Evolutionary conservation across 176 grass and related monocot genomes (phyloP), one percentile per base, ranked within the genome.

Genomic region (Melocanna baccifera): DNA sequence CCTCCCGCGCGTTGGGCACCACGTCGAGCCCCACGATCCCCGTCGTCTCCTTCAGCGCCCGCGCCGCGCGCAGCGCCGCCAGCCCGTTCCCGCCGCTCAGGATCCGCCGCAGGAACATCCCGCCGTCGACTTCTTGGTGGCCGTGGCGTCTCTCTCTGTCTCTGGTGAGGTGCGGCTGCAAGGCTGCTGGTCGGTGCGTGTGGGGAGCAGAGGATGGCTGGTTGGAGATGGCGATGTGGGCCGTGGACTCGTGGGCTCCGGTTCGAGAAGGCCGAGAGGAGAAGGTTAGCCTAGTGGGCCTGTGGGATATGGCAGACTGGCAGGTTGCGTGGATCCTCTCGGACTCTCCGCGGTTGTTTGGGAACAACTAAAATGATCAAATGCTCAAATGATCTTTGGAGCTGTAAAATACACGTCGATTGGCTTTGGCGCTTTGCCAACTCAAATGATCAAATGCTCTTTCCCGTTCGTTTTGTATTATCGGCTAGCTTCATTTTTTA

Each of bases 1-100:
- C 94, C 68, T 97, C 77, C 67, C 94, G 75, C 43, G 94, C 90
- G 88, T 97, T 85, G 36, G 94, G 90, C 53, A 92, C 95, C 86
- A 97, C 90, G 11, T 92, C 92, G n/a, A 97, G 77, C 28, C 95
- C 95, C 66, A 94, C 92, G 78, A 97, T 94, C 73, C 95, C 92
- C 58, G 92, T 97, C 15, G 95, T 97, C 57, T 92, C 84, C 88
- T 97, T 94, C 77, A 91, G 81, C 68, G 87, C 81, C 69, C 87
- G 86, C 73, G 85, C 87, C 65, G 89, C 88, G 37, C 82, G 73
- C 81, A 85, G 55, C 50, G 46, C 66, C 62, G 76, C 62, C 50
- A 69, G 30, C 39, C 82, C 84, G n/a, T 82, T 86, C 13, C 91
- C 89, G 29, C 95, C 89, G 67, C 89, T 89, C 47, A 98, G 80